These are phyloP conservation scores for Butyriboletus loyo DNA, from an alignment of 768 basidiomycete species.

Conservation along the genomic window DNA sequence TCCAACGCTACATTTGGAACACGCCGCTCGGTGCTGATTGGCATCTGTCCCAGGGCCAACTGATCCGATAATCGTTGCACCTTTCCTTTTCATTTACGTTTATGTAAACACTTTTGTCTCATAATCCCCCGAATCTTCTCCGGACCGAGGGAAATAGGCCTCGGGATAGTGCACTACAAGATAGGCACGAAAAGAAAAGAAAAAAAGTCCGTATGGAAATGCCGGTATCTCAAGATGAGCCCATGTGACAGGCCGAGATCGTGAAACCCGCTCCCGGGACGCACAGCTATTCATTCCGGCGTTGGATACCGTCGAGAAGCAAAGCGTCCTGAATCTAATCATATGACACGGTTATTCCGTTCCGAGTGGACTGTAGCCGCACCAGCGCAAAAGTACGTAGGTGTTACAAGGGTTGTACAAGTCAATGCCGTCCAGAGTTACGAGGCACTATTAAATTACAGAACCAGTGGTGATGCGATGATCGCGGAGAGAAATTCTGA, in stretches of 20 bases:
- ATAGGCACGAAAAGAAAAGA: neutral
- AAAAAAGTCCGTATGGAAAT: neutral
- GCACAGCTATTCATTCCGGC: neutral
- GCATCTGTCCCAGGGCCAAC: neutral
- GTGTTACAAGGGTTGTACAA: neutral
- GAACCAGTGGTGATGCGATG: neutral
- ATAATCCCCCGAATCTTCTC: too few species aligned
- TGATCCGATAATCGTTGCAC: neutral
- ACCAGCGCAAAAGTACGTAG: neutral
- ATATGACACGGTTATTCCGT: neutral
- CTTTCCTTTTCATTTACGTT: neutral
- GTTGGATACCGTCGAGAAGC: neutral
- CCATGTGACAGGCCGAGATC: neutral
- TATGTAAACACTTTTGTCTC: too few species aligned
- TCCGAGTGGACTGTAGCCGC: neutral
- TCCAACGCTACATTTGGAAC: neutral
- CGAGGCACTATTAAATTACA: constrained; percentile 8
- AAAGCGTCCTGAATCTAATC: neutral
- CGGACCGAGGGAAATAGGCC: neutral
- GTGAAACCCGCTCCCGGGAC: neutral
- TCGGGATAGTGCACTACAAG: neutral
- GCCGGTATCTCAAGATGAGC: neutral
- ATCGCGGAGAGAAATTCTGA: neutral
- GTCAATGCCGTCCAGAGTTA: neutral
- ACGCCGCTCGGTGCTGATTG: neutral